These are phyloP conservation scores for Pleurotus cornucopiae DNA, from an alignment of 768 basidiomycete genomes.

Conservation along the genomic window DNA sequence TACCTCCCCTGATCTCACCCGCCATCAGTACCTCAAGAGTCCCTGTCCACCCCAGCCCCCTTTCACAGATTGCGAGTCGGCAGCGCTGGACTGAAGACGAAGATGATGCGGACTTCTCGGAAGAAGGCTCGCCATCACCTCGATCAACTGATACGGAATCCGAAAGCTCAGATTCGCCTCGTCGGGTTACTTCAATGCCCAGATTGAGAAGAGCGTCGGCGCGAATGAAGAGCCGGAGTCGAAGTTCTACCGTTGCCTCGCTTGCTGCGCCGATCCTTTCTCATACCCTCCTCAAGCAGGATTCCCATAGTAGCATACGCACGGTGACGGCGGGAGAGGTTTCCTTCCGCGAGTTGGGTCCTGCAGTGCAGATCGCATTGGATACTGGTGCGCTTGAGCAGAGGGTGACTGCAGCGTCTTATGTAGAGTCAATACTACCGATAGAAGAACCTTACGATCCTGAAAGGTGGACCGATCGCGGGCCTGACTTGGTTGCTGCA, in stretches of 20 bases:
- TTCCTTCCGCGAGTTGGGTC: conserved; percentile 28
- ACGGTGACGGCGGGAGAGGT: conserved; percentile 63
- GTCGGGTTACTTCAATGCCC: conserved; percentile 26
- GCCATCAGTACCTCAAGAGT: conserved; percentile 23
- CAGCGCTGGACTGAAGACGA: conserved; percentile 55
- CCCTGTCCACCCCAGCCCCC: conserved; percentile 56
- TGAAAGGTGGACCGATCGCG: conserved; percentile 29
- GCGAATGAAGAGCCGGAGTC: conserved; percentile 43
- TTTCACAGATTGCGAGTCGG: conserved; percentile 54
- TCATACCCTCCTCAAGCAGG: conserved; percentile 36
- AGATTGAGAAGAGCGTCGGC: conserved; percentile 27
- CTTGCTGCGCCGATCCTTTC: conserved; percentile 36
- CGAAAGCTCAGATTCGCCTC: conserved; percentile 29
- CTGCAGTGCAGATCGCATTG: background rate
- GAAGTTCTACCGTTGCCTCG: conserved; percentile 66
- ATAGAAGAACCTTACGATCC: conserved; percentile 11
- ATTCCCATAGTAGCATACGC: conserved; percentile 64
- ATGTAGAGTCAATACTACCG: no score
- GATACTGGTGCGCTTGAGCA: background rate
- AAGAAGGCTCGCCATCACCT: conserved; percentile 60
- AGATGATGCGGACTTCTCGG: conserved; percentile 24
- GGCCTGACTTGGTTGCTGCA: conserved; percentile 38
- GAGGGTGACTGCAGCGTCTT: background rate
- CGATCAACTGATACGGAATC: conserved; percentile 64
- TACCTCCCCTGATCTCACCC: conserved; percentile 26